These are phyloP conservation scores for Proteromonas lacertae DNA, from an alignment of 352 stramenopile genomes.

Conservation along the genomic window DNA sequence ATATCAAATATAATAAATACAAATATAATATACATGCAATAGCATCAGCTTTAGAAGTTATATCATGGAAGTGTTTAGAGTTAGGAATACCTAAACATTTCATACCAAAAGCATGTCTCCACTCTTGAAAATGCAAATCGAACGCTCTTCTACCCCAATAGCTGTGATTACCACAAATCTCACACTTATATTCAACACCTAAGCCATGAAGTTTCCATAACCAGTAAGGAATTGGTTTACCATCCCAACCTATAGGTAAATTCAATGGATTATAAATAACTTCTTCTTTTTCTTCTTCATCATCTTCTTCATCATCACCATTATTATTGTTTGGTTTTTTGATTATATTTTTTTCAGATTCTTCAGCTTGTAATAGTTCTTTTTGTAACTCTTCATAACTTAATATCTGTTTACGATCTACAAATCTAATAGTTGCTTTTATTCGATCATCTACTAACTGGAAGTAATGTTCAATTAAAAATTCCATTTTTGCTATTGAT, in stretches of 20 bases:
- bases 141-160: constrained; percentile 82
- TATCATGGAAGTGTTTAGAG: constrained; percentile 97
- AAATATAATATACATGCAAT: no score
- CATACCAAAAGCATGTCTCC: constrained; percentile 86
- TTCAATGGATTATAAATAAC: constrained; percentile 96
- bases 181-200: constrained; percentile 86
- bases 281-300: constrained; percentile 54
- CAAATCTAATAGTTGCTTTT: constrained; percentile 16
- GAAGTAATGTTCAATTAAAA: constrained; percentile 2
- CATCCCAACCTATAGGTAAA: constrained; percentile 84
- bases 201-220: constrained; percentile 96
- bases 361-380: no score
- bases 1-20: no score
- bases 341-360: no score
- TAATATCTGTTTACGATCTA: constrained; percentile 26
- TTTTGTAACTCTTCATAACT: constrained; percentile 28
- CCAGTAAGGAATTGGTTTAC: constrained; percentile 97
- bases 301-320: constrained; percentile 28
- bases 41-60: constrained; percentile 85
- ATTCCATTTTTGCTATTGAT: no score
- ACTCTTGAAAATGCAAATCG: constrained; percentile 89
- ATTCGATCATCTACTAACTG: constrained; percentile 14
- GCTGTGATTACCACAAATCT: constrained; percentile 93
- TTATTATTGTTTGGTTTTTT: constrained; percentile 38
- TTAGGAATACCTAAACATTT: constrained; percentile 91